Base-by-base conservation (phyloP, 2,329 filamentous ascomycete species). In the Fusarium nelsonii region DNA sequence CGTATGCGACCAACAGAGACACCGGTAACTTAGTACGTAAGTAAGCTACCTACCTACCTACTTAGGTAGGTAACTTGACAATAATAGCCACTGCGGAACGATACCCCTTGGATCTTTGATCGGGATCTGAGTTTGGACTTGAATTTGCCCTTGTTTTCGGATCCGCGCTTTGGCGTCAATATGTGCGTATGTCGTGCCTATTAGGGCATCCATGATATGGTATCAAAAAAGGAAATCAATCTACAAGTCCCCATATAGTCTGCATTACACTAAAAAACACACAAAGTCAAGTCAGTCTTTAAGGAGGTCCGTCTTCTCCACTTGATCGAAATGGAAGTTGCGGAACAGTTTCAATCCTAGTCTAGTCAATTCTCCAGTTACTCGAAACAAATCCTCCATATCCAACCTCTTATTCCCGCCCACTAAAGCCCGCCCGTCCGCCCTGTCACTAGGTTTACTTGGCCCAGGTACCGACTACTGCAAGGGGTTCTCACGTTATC, bases 361-460 rank as follows among this genome's bases (percentile, higher is more conserved):
- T 32, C 28, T 15, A 45, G 43, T 45, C 28, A 32, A 9, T 45
- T 45, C 28, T 45, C 43, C n/a, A 32, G 43, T 45, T 45, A 57
- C 60, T 69, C 40, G 61, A 69, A 69, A 69, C 66, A 69, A 30
- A 48, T 33, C 14, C 40, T 50, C 28, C 41, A 60, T 54, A 51
- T 57, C 43, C 40, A 50, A 39, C 57, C 57, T 57, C 36, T 63
- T 69, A 69, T 69, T 69, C 46, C 67, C 67, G 67, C 20, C 11
- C 20, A 28, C 49, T 48, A 59, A 55, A 58, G 37, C 63, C 67
- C 28, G 37, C 36, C 54, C 52, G 37, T 58, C 67, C 28, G 37
- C 36, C 54, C 52, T 43, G 23, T 11, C 39, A 58, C 59, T 23
- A 23, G 23, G 3, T 59, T 20, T 16, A 20, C 18, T 41, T 20